Percentiles rank a stretch among this genome's conserved stretches.
Conservation (phyloP, 805 yeast genomes). For the Kazachstania kunashirensis region DNA sequence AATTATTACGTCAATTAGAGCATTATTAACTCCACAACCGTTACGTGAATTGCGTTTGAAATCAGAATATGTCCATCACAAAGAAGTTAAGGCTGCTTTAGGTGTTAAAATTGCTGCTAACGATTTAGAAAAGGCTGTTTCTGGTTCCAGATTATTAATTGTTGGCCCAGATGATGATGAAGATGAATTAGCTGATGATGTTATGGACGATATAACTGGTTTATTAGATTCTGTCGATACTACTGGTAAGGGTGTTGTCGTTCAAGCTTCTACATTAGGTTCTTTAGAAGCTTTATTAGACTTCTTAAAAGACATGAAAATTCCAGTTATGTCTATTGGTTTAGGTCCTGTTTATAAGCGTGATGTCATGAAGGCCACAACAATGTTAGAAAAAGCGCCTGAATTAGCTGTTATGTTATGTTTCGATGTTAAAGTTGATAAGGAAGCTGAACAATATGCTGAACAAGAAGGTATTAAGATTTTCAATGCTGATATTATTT, state of each 20-base stretch:
- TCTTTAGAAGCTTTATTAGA: conserved; percentile 94
- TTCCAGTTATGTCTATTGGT: conserved; percentile 97
- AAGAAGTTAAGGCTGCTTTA: conserved; percentile 96
- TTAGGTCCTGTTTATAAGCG: conserved; percentile 97
- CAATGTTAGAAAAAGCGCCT: conserved; percentile 95
- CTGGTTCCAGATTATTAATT: conserved; percentile 91
- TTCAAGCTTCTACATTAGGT: conserved; percentile 97
- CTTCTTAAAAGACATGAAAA: conserved; percentile 96
- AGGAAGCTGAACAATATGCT: conserved; percentile 98
- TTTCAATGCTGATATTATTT: conserved; percentile 93
- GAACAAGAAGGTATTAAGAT: conserved; percentile 83
- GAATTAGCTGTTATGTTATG: conserved; percentile 96
- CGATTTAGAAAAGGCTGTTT: conserved; percentile 96
- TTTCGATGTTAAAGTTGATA: conserved; percentile 94
- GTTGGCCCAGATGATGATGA: conserved; percentile 97
- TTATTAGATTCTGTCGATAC: conserved; percentile 89
- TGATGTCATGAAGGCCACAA: conserved; percentile 94
- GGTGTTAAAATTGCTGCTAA: conserved; percentile 98
- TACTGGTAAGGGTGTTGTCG: conserved; percentile 94
- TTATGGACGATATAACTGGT: conserved; percentile 96
- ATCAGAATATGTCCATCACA: conserved; percentile 93
- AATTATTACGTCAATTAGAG: conserved; percentile 91
- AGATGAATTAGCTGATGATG: conserved; percentile 94
- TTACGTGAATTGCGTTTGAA: conserved; percentile 91
- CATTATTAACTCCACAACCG: conserved; percentile 95